Base-by-base conservation (phyloP, 805 yeast genomes). In the Yarrowia sp. region DNA sequence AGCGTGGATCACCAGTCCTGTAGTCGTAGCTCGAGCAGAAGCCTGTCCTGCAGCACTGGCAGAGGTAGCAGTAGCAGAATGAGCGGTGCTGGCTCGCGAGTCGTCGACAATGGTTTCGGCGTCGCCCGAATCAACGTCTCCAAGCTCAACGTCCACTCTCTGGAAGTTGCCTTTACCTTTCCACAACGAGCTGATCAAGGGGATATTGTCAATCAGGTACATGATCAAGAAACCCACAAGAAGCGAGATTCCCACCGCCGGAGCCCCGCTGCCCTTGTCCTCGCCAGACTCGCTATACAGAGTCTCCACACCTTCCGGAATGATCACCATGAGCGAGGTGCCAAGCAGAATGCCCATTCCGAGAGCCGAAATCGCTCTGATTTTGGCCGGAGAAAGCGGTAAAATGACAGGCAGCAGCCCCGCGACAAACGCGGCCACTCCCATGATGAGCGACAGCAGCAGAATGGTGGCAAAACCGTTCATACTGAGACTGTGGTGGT, bases 1-100 rank as follows among this genome's bases (percentile, higher is more conserved):
- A 0, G 91, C 85, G 74, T 90, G 96, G 15, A 89, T 79, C 0
- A 89, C 74, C 14, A 90, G 79, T 0, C 92, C 92, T 4, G 89
- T 72, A 0, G 90, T 85, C 2, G 86, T 79, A 0, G 65, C 58
- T 7, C 58, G 8, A 43, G 66, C 42, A 32, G 66, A 41, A 15
- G 63, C 45, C 14, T 15, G 11, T 53, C 41, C 56, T 1, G 41
- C 40, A 5, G 15, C 11, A 3, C 16, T 52, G 11, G 55, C 14
- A 19, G 67, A 3, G 2, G 49, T 4, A 14, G 35, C 16, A 3
- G 46, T 2, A 1, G 45, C 15, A 4, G 48, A 3, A 3, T 22
- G 14, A 4, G 63, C 43, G 12, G 59, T 19, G 3, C 35, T 38
- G 16, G 59, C 36, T 12, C 59, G 45, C 9, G 61, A 55, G 5